A percentile compares a stretch with the other conserved stretches of the same genome.
These are phyloP conservation scores for Cordyceps javanica DNA, from an alignment of 2,329 filamentous ascomycete species.

Conservation along the genomic window DNA sequence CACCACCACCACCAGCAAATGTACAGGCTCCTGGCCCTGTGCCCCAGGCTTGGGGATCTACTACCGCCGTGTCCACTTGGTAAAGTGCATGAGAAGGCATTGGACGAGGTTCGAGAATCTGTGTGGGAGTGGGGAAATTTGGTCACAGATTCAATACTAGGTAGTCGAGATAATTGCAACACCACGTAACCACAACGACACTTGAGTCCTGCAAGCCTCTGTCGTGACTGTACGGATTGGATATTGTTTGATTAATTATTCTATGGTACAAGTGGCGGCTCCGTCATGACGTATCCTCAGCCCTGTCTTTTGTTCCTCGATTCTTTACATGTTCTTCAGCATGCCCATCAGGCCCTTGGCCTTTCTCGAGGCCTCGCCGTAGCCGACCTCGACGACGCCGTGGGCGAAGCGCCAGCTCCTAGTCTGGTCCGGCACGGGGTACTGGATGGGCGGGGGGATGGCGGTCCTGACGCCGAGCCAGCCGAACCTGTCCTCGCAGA, in stretches of 20 bases:
- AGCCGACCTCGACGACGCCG: constrained; percentile 56
- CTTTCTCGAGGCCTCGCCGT: constrained; percentile 39
- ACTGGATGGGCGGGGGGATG: constrained; percentile 75
- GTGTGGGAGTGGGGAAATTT: neutral
- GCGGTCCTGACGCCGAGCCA: constrained; percentile 61
- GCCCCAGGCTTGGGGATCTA: constrained; percentile 6
- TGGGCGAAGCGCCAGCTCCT: constrained; percentile 60
- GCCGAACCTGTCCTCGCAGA: constrained; percentile 69
- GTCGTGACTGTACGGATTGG: neutral
- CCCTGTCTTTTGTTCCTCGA: neutral
- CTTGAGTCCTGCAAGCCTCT: neutral
- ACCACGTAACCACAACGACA: too few relatives aligned
- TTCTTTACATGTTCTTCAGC: constrained; percentile 34
- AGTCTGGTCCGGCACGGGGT: constrained; percentile 64
- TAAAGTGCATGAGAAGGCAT: neutral
- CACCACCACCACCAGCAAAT: neutral
- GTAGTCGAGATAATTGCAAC: neutral
- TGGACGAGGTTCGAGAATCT: neutral
- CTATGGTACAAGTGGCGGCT: neutral
- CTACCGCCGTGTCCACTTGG: neutral
- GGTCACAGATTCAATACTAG: neutral
- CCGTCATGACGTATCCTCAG: neutral
- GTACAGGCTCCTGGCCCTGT: too few relatives aligned
- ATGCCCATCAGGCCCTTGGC: constrained; percentile 34
- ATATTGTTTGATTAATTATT: constrained; percentile 2